A percentile compares a stretch with the other conserved stretches of the same genome.
phyloP scores from a whole-genome alignment of 768 basidiomycete species.

The Pleurotus giganteus region DNA sequence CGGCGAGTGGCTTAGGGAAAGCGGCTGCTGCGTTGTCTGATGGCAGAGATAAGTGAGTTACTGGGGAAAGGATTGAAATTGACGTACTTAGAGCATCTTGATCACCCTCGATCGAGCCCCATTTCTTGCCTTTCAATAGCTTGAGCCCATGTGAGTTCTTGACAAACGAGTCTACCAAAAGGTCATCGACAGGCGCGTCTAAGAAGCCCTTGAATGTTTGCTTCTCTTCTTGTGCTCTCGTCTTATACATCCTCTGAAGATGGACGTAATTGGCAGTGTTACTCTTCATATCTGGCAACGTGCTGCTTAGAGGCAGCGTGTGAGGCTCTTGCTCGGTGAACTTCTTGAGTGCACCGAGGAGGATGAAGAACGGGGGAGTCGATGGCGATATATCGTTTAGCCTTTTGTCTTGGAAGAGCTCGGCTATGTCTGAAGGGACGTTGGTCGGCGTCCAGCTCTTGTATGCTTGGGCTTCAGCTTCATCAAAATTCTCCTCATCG shows the following conservation, averaged over 20 bases:
- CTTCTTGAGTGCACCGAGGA: conserved; percentile 68
- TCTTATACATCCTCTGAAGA: conserved; percentile 83
- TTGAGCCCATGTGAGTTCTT: conserved; percentile 78
- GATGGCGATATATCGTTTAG: conserved; percentile 37
- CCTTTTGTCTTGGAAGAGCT: conserved; percentile 62
- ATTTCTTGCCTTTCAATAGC: conserved; percentile 60
- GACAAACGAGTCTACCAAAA: conserved; percentile 66
- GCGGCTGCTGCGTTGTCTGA: conserved; percentile 39
- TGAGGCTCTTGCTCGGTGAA: conserved; percentile 57
- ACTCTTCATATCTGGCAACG: conserved; percentile 96
- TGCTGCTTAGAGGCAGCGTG: conserved; percentile 78
- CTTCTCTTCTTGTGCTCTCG: conserved; percentile 71
- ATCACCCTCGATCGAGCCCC: conserved; percentile 56
- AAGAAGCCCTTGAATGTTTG: conserved; percentile 50
- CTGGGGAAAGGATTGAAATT: neutral
- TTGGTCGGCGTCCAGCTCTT: conserved; percentile 63
- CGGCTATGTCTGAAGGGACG: conserved; percentile 65
- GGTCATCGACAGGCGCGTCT: conserved; percentile 44
- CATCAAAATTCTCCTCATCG: conserved; percentile 98
- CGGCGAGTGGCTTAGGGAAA: conserved; percentile 56
- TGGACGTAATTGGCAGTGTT: conserved; percentile 80
- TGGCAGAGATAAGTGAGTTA: neutral
- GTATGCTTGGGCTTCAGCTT: conserved; percentile 87
- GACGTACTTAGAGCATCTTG: conserved; percentile 46
- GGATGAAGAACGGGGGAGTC: conserved; percentile 72